phyloP scores from a whole-genome alignment of 1,284 basidiomycete species.

The Ustilago xerochloae region DNA sequence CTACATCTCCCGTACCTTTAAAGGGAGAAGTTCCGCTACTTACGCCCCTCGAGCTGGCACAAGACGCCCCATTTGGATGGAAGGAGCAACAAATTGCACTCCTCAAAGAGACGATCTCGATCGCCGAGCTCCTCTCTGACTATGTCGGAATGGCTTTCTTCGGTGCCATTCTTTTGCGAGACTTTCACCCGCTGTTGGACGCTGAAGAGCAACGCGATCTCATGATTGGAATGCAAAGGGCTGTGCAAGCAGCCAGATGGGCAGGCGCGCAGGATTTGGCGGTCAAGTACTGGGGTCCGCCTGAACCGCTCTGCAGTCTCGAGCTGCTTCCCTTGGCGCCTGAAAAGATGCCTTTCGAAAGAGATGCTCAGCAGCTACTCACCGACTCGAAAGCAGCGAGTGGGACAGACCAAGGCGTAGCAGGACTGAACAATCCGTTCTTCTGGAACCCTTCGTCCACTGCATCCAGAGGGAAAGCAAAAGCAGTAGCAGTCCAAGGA shows the following conservation, averaged over 20 bases:
- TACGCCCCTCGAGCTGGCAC: slow-evolving; percentile 39
- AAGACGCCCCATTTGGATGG: slow-evolving; percentile 78
- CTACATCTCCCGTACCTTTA: too few species aligned
- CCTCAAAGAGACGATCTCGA: slow-evolving; percentile 86
- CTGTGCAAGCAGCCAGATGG: slow-evolving; percentile 59
- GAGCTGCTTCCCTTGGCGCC: slow-evolving; percentile 79
- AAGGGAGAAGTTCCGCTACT: slow-evolving; percentile 8
- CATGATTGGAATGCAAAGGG: slow-evolving; percentile 56
- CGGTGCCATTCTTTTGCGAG: slow-evolving; percentile 46
- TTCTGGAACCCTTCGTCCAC: slow-evolving; percentile 41
- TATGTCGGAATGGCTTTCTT: slow-evolving; percentile 63
- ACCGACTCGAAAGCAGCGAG: neutral
- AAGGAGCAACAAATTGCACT: slow-evolving; percentile 90
- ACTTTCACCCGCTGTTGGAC: slow-evolving; percentile 39
- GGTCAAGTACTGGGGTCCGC: slow-evolving; percentile 69
- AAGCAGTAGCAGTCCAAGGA: slow-evolving; percentile 80
- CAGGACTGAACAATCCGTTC: slow-evolving; percentile 44
- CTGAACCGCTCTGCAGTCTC: slow-evolving; percentile 79
- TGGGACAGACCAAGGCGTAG: slow-evolving; percentile 20
- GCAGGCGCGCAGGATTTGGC: slow-evolving; percentile 49
- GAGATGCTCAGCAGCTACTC: slow-evolving; percentile 65
- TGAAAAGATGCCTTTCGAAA: slow-evolving; percentile 79
- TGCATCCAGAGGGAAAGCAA: slow-evolving; percentile 54
- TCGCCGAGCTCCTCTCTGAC: slow-evolving; percentile 92
- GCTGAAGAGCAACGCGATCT: slow-evolving; percentile 61